phyloP scores from a whole-genome alignment of 2,329 filamentous ascomycete species.

The Aspergillus vadensis region DNA sequence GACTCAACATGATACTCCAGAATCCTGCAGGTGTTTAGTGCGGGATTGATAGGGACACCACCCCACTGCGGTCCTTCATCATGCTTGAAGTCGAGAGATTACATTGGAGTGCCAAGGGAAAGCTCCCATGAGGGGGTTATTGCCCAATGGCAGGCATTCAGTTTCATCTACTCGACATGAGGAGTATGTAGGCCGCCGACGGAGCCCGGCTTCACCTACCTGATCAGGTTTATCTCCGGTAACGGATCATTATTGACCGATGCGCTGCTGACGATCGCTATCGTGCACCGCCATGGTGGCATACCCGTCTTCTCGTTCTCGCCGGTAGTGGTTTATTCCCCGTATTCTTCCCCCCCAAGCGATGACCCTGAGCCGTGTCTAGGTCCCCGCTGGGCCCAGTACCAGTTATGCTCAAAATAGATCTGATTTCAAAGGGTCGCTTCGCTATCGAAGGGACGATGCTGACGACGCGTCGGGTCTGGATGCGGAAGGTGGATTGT shows the following conservation, averaged over 20 bases:
- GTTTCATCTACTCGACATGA: background rate
- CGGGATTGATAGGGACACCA: background rate
- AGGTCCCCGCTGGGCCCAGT: background rate
- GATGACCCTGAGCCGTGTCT: background rate
- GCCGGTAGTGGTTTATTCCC: background rate
- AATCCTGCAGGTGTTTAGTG: background rate
- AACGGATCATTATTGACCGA: background rate
- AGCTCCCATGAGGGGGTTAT: background rate
- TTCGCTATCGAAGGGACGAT: background rate
- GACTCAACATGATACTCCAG: background rate
- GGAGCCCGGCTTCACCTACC: background rate
- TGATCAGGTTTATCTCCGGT: background rate
- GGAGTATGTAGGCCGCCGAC: background rate
- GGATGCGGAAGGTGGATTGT: background rate
- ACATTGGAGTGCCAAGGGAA: background rate
- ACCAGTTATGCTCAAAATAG: background rate
- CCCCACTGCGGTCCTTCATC: background rate
- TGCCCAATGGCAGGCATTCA: background rate
- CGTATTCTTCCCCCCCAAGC: background rate
- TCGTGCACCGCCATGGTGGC: background rate
- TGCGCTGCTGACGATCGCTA: background rate
- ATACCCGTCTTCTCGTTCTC: background rate
- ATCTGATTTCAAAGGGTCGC: background rate
- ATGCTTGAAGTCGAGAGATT: background rate
- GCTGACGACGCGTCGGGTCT: background rate